Evolutionary conservation across 2,329 filamentous ascomycete species (phyloP), one percentile per base, ranked within the genome.

Genomic region (Ophiostoma ips): DNA sequence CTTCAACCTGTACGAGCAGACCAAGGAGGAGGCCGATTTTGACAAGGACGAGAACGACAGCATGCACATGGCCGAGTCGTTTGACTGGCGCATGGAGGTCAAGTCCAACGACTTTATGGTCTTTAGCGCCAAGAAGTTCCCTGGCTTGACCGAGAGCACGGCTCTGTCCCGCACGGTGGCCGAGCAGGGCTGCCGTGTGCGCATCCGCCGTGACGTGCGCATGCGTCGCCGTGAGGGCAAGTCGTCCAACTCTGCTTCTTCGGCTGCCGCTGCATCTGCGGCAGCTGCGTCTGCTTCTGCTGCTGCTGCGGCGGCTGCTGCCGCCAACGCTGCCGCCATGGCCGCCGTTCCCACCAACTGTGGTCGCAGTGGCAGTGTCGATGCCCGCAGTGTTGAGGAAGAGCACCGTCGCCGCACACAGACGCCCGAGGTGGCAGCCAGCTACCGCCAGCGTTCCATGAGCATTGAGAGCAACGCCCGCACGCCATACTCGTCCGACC

Each of bases 51-150:
- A 61, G 38, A 65, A 68, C n/a, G 53, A 58, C 11, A 19, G 8
- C 59, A 64, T 60, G 59, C 43, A 63, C 43, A 57, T 63, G 54
- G 40, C 62, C 65, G 64, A 73, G 59, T 67, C 83, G 52, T 85
- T 94, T 55, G 83, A 88, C 61, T 90, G 87, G 69, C 78, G 89
- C 49, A 78, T 95, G 68, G 87, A 95, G 64, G 84, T 95, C 59
- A 88, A 90, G 71, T 94, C 92, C 0, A 69, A 75, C 12, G 80
- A 86, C 0, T 96, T 98, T 64, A 81, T 79, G 46, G 92, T 96
- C 38, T 96, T 77, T 70, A 95, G 89, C 59, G 92, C 92, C 48
- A 98, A 96, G 80, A 96, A 95, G 70, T 98, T 98, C 69, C 92
- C 92, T 15, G 92, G 90, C 16, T 71, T 96, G 52, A 83, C 85